These are phyloP conservation scores for Coriolopsis trogii DNA, from an alignment of 1,284 basidiomycete species.

Conservation along the genomic window DNA sequence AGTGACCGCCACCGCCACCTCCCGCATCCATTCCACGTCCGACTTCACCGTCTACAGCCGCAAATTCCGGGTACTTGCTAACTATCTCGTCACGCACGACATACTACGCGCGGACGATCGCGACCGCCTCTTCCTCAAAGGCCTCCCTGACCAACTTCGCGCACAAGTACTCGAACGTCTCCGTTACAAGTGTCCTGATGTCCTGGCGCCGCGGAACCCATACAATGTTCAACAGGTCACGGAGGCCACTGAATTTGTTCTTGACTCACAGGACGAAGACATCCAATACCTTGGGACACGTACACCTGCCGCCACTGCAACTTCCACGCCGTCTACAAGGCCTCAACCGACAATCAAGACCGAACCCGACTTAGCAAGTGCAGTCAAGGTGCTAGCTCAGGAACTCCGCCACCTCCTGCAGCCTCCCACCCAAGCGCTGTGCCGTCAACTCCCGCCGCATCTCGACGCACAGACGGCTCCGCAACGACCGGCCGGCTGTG, in stretches of 20 bases:
- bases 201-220: neutral
- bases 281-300: neutral
- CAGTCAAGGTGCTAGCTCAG: no score
- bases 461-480: neutral
- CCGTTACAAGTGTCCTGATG: slow-evolving; percentile 2
- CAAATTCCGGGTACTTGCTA: neutral
- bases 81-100: slow-evolving; percentile 4
- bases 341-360: neutral
- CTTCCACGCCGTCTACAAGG: neutral
- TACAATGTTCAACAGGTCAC: slow-evolving; percentile 6
- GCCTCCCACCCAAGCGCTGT: neutral
- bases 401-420: neutral
- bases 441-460: neutral
- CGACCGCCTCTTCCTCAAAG: slow-evolving; percentile 6
- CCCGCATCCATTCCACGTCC: neutral
- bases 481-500: neutral
- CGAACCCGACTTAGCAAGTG: no score
- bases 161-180: neutral
- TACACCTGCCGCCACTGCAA: neutral
- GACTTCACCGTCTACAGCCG: slow-evolving; percentile 9
- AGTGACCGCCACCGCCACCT: neutral
- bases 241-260: neutral
- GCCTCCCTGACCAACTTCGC: neutral
- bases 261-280: neutral
- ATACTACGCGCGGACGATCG: slow-evolving; percentile 2